Conservation (phyloP, 1,284 basidiomycete species). For the Phaffia rhodozyma region DNA sequence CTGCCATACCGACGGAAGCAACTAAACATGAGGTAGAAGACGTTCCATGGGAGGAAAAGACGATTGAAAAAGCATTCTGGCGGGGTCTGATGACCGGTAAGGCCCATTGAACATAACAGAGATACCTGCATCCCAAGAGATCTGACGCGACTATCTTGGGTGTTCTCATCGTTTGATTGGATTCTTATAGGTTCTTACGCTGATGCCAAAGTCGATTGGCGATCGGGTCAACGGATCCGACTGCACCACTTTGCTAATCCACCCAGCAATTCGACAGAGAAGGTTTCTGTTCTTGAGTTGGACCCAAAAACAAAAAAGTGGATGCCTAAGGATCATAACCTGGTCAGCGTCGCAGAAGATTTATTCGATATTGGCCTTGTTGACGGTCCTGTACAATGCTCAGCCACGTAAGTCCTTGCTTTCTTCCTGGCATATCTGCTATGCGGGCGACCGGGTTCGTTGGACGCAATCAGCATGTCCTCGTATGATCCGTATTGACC, state of each 20-base stretch:
- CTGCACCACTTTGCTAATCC: constrained; percentile 4
- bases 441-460: too few species aligned
- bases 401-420: not conserved
- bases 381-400: constrained; percentile 7
- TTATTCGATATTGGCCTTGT: constrained; percentile 10
- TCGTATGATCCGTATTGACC: too few species aligned
- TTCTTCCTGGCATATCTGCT: not conserved
- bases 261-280: not conserved
- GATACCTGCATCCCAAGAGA: not conserved
- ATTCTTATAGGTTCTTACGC: not conserved
- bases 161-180: not conserved
- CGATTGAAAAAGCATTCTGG: constrained; percentile 5
- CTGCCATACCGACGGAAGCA: constrained; percentile 3
- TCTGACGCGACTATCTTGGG: not conserved
- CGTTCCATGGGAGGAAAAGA: constrained; percentile 5
- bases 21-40: not conserved
- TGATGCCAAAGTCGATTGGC: not conserved
- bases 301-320: not conserved
- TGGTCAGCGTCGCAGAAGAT: not conserved
- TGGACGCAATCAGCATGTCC: too few species aligned
- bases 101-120: not conserved
- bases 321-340: not conserved
- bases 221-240: constrained; percentile 4
- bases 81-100: constrained; percentile 10
- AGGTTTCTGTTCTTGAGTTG: not conserved